Conservation (phyloP, 2,329 filamentous ascomycete species). For the Gliomastix tumulicola region DNA sequence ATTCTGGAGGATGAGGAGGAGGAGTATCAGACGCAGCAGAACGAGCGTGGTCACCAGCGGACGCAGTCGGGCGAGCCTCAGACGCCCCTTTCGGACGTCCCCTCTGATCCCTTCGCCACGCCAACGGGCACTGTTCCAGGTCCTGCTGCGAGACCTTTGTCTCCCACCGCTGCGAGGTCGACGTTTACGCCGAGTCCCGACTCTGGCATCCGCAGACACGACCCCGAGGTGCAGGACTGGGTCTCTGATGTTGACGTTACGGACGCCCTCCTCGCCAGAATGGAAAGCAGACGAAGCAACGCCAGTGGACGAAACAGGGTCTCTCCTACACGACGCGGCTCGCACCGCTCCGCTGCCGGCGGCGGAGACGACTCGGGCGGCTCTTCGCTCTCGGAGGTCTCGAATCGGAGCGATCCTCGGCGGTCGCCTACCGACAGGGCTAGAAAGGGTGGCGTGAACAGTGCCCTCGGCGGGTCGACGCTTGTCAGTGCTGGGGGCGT, state of each 20-base stretch:
- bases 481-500: too few species aligned
- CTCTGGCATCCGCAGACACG: conserved; percentile 17
- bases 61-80: conserved; percentile 11
- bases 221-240: conserved; percentile 52
- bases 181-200: conserved; percentile 34
- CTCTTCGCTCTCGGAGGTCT: conserved; percentile 47
- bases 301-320: conserved; percentile 20
- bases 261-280: conserved; percentile 41
- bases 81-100: conserved; percentile 26
- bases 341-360: conserved; percentile 22
- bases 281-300: conserved; percentile 25
- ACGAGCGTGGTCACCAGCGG: too few species aligned
- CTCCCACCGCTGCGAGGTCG: conserved; percentile 3
- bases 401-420: conserved; percentile 14
- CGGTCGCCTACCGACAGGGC: neutral
- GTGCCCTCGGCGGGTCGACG: conserved; percentile 16
- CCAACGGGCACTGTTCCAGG: conserved; percentile 20
- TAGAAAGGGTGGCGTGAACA: conserved; percentile 11
- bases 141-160: too few species aligned
- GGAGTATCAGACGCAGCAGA: conserved; percentile 20
- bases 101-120: conserved; percentile 44
- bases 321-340: conserved; percentile 30
- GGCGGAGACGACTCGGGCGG: conserved; percentile 41
- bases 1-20: conserved; percentile 55
- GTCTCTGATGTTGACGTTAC: conserved; percentile 48